Base-by-base conservation (phyloP, 176 grass and related monocot genomes). In the Oropetium thomaeum region DNA sequence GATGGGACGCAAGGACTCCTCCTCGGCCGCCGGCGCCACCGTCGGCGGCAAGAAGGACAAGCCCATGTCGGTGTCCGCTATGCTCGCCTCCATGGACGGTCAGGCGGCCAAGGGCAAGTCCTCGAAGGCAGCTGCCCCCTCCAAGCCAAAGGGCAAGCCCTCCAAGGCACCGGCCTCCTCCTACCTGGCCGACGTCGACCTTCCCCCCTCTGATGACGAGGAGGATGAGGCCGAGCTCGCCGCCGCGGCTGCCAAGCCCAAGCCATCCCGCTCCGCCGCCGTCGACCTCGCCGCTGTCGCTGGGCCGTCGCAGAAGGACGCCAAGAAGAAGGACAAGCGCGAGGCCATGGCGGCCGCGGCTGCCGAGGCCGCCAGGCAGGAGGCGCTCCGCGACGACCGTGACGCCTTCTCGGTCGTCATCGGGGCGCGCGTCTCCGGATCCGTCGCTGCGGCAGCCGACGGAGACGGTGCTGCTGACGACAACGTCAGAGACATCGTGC, bases 361-460 rank as follows among this genome's bases (percentile, higher is more conserved):
- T 11, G 91, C 81, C 15, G 91, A 92, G 75, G 83, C 77, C 27
- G 89, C 86, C 27, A 86, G 66, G 54, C 39, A 76, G 65, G 95
- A 98, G 89, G 86, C 91, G 28, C 85, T 98, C 40, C 90, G 77
- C 38, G 95, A 98, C 27, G 95, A 98, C 75, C 88, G 75, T 58
- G 95, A 98, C 70, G 95, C 88, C 51, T 94, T 98, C 89, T 89
- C 91, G 31, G 95, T 98, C 35, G 86, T 98, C 55, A 83, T 94
- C 13, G 95, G 95, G 29, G 77, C 88, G 38, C 90, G 90, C 63
- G 71, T 76, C 17, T 20, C 78, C 2, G 85, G 75, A 49, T 65
- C 85, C 3, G 63, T 75, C 15, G 79, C 52, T 26, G 85, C 76
- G 19, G 75, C 73, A 19, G 82, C 64, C 0, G 74, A 69, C 2